phyloP scores from a whole-genome alignment of 805 yeast species.

The Tetrapisispora phaffii region DNA sequence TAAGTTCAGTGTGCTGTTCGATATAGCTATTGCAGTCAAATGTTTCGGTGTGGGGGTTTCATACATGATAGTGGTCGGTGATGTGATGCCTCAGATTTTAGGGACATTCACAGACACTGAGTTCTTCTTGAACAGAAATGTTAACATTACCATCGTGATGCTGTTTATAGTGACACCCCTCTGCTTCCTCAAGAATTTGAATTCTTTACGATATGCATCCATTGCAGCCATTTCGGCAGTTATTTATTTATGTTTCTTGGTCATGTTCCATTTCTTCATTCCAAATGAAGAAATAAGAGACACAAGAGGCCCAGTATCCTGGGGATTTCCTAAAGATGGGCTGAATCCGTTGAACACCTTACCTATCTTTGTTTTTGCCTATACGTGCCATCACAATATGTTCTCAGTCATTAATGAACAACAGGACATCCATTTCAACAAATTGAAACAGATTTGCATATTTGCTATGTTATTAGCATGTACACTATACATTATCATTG shows the following conservation, averaged over 20 bases:
- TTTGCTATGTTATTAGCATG: slow-evolving; percentile 53
- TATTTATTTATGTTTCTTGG: slow-evolving; percentile 62
- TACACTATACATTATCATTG: slow-evolving; percentile 57
- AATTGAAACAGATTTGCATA: slow-evolving; percentile 39
- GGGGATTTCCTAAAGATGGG: slow-evolving; percentile 39
- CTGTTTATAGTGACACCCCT: slow-evolving; percentile 37
- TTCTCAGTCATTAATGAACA: slow-evolving; percentile 81
- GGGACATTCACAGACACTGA: slow-evolving; percentile 25
- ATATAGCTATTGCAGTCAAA: slow-evolving; percentile 58
- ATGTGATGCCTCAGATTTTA: slow-evolving; percentile 52
- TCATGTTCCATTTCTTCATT: slow-evolving; percentile 53
- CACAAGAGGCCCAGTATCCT: slow-evolving; percentile 40
- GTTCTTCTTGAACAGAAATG: slow-evolving; percentile 35
- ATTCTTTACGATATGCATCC: slow-evolving; percentile 79
- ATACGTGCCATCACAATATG: slow-evolving; percentile 94
- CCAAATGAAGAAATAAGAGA: slow-evolving; percentile 21
- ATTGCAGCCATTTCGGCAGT: slow-evolving; percentile 75
- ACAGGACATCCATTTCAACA: slow-evolving; percentile 39
- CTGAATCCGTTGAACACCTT: slow-evolving; percentile 50
- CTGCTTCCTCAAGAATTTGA: slow-evolving; percentile 64
- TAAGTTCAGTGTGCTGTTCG: slow-evolving; percentile 49
- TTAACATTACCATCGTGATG: slow-evolving; percentile 58
- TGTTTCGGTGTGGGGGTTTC: slow-evolving; percentile 65
- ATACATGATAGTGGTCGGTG: slow-evolving; percentile 61
- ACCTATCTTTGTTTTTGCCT: slow-evolving; percentile 91